Base-by-base conservation (phyloP, 257 asterid genomes). In the Gynochthodes officinalis region DNA sequence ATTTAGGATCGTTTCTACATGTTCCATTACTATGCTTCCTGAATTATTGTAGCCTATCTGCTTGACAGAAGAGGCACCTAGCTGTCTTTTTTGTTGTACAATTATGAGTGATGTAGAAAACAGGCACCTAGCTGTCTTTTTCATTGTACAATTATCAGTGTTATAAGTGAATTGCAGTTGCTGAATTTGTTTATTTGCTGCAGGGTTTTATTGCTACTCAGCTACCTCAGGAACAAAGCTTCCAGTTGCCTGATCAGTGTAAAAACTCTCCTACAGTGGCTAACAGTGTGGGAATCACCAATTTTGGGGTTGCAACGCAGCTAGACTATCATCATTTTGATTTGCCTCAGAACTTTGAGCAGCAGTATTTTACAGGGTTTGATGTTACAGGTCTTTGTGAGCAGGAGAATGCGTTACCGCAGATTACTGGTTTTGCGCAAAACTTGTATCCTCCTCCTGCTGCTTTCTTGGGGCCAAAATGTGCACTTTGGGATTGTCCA, bases 401-500 rank as follows among this genome's bases (percentile, higher is more conserved):
- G n/a, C n/a, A n/a, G 16, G 93, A 85, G 65, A 90, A 88, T 55
- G 80, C 75, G 28, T 63, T 82, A 76, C 78, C 92, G 74, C 90
- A 84, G 58, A 79, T 77, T 70, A 72, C 89, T 59, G 84, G 82
- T 73, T 89, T 83, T 77, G 82, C 83, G 70, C 88, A 84, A 54
- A 87, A 82, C 71, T 82, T 86, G 67, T 80, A 81, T 63, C 99
- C 99, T 69, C 99, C 99, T 42, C 99, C 98, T 50, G 84, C 90
- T 72, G 97, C 98, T 14, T 94, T 91, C 76, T 81, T 91, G 80
- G 99, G 99, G 58, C 97, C 98, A 73, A 94, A 89, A 79, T 94
- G 99, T 78, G 96, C 99, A 69, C 97, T 94, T 58, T 94, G 99
- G 99, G 99, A 94, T 72, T 83, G 87, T 67, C 76, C 87, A 7